Evolutionary conservation across 1,284 basidiomycete species (phyloP), one percentile per base, ranked within the genome.

Genomic region (Puccinia hordei): DNA sequence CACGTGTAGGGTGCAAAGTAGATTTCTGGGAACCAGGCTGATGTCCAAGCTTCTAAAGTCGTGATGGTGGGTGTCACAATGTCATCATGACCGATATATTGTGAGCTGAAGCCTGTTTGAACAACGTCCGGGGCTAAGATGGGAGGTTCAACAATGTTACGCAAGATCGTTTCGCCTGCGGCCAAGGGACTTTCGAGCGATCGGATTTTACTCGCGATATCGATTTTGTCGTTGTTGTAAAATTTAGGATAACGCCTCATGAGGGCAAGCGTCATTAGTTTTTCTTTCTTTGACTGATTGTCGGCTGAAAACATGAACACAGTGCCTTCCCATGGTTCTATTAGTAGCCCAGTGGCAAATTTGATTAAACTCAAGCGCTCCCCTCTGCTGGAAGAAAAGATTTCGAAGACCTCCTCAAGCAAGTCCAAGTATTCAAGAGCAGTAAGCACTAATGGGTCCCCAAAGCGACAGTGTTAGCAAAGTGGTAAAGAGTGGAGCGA

Each of bases 91-190:
- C 65, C 44, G 12, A n/a, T n/a, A n/a, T n/a, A n/a, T n/a, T n/a
- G n/a, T n/a, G n/a, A n/a, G n/a, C n/a, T n/a, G n/a, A n/a, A 66
- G 12, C 24, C 24, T 44, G 41, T 66, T 46, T 66, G 35, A 66
- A 66, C 44, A 27, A 66, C 38, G 24, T 66, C 57, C 57, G 33
- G 30, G 57, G n/a, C 17, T 15, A 61, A 35, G 27, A 1, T 4
- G 30, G 57, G 57, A 35, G 30, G 30, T 61, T 35, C 1, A 61
- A 61, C 33, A 3, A 61, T 57, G 30, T 33, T 61, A 33, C 3
- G 27, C 17, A 61, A 61, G 33, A 27, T 30, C 5, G 27, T 30
- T 13, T 61, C 27, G 10, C 57, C 57, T 35, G 30, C 57, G 12
- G 30, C 30, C 30, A 61, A 33, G 57, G 30, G 30, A 2, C 17